Base-by-base conservation (phyloP, 2,329 filamentous ascomycete species). In the Aureobasidium vineae region DNA sequence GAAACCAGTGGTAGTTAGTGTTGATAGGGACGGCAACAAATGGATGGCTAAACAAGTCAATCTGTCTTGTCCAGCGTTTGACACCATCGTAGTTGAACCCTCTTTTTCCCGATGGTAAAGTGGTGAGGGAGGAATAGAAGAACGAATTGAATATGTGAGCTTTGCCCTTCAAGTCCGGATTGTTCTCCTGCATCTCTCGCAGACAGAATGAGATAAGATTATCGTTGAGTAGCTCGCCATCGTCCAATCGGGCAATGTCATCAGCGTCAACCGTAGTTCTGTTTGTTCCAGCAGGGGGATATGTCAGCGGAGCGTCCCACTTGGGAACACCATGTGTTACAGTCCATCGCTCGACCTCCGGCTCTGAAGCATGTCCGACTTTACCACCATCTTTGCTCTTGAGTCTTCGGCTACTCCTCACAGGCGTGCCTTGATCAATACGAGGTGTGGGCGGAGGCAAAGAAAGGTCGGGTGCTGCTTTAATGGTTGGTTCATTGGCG, bases 1-100 rank as follows among this genome's bases (percentile, higher is more conserved):
- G 81, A 77, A 95, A 98, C 95, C 96, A 99, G 77, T 99, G 95
- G 1, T 71, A 67, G 33, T 86, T 82, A 74, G 97, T 90, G 72
- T 97, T 96, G 75, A 99, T 91, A 0, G 95, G 95, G 7, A 99
- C 90, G 13, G 98, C 84, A 67, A 98, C 88, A 75, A 93, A 97
- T 74, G 97, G 91, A 71, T 91, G 92, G 6, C 83, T 84, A 73
- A 98, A 91, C 10, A 99, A 79, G 74, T 99, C 91, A 26, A 94
- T 84, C 71, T 88, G 91, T 40, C 89, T 84, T 0, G 95, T 98
- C 95, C 95, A 99, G 50, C 87, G 85, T 75, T 89, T 87, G 66
- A 99, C 93, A 5, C 87, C 89, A 31, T 90, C 86, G 74, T 97
- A 97, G 72, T 96, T 92, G 77, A 96, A 90, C 0, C 77, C 79